A percentile compares a stretch with the other conserved stretches of the same genome.
phyloP scores from a whole-genome alignment of 306 rosid species.

The Quercus gilva region DNA sequence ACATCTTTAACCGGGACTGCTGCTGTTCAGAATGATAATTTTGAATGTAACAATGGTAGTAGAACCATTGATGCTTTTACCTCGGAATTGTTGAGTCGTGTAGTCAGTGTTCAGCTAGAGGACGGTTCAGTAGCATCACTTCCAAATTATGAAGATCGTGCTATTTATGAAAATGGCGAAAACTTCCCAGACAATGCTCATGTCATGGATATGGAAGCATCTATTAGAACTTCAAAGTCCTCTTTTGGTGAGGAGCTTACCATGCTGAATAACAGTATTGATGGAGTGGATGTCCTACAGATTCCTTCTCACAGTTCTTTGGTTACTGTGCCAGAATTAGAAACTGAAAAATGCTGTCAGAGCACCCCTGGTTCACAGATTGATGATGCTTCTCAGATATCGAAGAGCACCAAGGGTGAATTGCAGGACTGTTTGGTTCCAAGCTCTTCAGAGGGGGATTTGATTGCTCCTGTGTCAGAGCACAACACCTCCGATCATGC shows the following conservation, averaged over 20 bases:
- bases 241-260: conserved; percentile 41
- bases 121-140: conserved; percentile 28
- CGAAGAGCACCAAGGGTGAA: conserved; percentile 36
- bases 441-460: conserved; percentile 37
- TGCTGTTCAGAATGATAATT: conserved; percentile 42
- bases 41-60: conserved; percentile 27
- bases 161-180: conserved; percentile 31
- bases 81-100: conserved; percentile 32
- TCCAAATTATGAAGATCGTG: conserved; percentile 27
- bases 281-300: conserved; percentile 34
- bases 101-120: conserved; percentile 29
- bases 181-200: conserved; percentile 33
- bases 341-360: conserved; percentile 33
- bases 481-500: conserved; percentile 38
- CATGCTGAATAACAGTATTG: conserved; percentile 23
- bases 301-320: conserved; percentile 31
- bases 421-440: conserved; percentile 37
- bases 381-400: conserved; percentile 40
- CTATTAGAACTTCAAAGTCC: conserved; percentile 30
- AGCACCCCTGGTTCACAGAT: conserved; percentile 25
- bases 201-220: conserved; percentile 38
- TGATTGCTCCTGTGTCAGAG: conserved; percentile 41
- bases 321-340: conserved; percentile 42
- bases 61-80: conserved; percentile 40
- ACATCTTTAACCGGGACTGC: conserved; percentile 29